Conservation (phyloP, 495 filamentous ascomycete species). For the Podospora fimiseda region DNA sequence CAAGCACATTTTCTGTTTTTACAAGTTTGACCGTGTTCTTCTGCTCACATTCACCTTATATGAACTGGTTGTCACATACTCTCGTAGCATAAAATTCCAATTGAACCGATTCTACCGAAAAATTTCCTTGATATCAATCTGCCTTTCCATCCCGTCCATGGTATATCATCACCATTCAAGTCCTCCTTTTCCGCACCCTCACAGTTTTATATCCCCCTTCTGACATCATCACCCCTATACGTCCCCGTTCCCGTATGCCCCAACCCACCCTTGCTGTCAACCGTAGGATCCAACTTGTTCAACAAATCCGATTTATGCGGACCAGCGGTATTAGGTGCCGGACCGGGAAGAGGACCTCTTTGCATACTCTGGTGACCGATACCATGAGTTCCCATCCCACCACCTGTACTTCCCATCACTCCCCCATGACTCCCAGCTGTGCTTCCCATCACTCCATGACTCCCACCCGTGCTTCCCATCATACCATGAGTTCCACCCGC, state of each 20-base stretch:
- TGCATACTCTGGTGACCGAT: too few relatives aligned
- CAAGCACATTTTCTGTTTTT: too few relatives aligned
- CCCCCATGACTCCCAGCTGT: background rate
- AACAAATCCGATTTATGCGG: conserved; percentile 43
- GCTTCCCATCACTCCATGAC: background rate
- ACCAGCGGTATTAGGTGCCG: conserved; percentile 38
- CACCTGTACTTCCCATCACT: background rate
- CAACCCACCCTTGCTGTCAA: conserved; percentile 30
- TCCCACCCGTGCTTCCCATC: too few relatives aligned
- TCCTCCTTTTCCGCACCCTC: background rate
- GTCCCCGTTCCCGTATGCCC: background rate
- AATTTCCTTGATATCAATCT: too few relatives aligned
- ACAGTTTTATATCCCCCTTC: background rate
- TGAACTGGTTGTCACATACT: background rate
- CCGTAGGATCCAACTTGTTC: conserved; percentile 48
- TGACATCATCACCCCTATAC: background rate
- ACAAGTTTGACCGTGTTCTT: too few relatives aligned
- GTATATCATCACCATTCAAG: background rate
- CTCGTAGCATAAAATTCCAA: too few relatives aligned
- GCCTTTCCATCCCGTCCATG: conserved; percentile 1
- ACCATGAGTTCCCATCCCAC: too few relatives aligned
- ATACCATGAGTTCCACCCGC: too few relatives aligned
- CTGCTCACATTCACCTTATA: too few relatives aligned
- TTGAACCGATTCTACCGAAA: too few relatives aligned
- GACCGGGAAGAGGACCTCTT: conserved; percentile 17